Evolutionary conservation across 331 rosid species (phyloP).

Genomic region (Malus hybrid): DNA sequence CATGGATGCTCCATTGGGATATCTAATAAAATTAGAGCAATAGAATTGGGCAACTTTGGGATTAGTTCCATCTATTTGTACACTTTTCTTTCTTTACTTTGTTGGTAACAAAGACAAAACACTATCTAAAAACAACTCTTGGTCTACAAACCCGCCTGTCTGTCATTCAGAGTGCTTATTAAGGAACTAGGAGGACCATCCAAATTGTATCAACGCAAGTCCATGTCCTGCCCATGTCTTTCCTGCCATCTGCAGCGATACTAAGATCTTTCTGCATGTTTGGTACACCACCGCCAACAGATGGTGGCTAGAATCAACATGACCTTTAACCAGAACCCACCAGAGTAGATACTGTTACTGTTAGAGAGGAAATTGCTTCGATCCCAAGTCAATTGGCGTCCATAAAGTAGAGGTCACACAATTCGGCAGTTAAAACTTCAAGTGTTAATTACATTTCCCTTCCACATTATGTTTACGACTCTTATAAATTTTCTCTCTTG

Average conservation of each 20-base stretch:
- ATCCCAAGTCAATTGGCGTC: neutral
- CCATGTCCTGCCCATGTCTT: neutral
- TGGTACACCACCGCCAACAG: neutral
- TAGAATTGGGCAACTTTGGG: neutral
- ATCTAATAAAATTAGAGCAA: neutral
- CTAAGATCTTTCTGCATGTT: neutral
- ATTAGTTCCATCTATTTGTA: neutral
- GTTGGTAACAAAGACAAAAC: neutral
- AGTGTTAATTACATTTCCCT: neutral
- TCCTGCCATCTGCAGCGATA: neutral
- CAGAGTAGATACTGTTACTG: neutral
- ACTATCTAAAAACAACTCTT: neutral
- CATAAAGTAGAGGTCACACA: neutral
- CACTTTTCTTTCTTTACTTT: neutral
- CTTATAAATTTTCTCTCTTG: neutral
- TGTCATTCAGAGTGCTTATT: neutral
- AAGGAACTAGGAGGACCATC: neutral
- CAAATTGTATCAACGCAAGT: neutral
- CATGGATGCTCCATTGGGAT: neutral
- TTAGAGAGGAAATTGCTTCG: neutral
- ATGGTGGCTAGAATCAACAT: neutral
- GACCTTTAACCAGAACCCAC: neutral
- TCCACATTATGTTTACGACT: neutral
- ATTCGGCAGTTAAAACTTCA: neutral
- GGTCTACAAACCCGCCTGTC: neutral